These are phyloP conservation scores for Smallanthus sonchifolius DNA, from an alignment of 129 eudicot genomes.

Conservation along the genomic window DNA sequence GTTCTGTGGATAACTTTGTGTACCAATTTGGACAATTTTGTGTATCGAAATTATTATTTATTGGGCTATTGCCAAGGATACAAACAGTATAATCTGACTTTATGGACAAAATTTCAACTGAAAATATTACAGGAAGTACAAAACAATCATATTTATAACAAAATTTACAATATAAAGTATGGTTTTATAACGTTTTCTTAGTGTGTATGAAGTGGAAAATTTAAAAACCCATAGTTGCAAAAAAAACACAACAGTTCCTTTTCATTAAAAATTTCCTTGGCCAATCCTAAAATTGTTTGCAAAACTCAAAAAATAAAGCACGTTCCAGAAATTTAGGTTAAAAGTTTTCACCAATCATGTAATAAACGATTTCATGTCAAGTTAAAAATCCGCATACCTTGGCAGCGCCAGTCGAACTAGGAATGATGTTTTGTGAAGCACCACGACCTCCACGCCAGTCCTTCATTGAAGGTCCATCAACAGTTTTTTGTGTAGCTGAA, in stretches of 20 bases:
- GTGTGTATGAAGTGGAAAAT: too few species aligned
- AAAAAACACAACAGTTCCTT: too few species aligned
- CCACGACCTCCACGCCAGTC: conserved; percentile 99
- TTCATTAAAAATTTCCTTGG: background rate
- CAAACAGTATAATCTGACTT: background rate
- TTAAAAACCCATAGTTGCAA: too few species aligned
- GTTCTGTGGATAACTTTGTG: background rate
- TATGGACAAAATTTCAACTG: background rate
- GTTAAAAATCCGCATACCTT: conserved; percentile 40
- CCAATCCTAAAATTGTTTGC: background rate
- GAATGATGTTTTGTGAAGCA: conserved; percentile 92
- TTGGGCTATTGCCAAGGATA: background rate
- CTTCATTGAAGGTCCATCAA: conserved; percentile 99
- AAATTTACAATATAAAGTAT: background rate
- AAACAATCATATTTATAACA: background rate
- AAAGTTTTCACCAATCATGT: background rate
- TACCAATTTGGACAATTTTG: background rate
- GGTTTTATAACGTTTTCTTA: background rate
- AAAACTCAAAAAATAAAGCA: background rate
- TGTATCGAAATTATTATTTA: background rate
- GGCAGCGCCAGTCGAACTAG: conserved; percentile 98
- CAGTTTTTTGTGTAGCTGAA: conserved; percentile 94
- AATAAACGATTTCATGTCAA: background rate
- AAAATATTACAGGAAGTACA: background rate
- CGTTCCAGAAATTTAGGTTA: background rate